Base-by-base conservation (phyloP, 139 green algal species). In the Closterium sp. region DNA sequence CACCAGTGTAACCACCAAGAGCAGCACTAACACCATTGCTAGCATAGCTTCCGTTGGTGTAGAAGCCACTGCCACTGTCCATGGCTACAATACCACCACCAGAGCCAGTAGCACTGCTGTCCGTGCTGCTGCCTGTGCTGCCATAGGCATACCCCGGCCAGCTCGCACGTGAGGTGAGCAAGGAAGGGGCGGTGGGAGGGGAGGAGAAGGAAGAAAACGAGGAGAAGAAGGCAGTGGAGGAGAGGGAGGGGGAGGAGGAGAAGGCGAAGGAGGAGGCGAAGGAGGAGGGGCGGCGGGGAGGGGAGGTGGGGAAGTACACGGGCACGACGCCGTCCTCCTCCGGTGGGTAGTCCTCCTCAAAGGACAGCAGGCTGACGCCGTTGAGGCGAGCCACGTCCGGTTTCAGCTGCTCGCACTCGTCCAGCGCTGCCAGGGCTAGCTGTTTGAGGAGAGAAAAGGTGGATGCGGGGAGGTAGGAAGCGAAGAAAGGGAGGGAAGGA, bases 381-480 rank as follows among this genome's bases (percentile, higher is more conserved):
- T 33, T 86, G 83, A 86, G 83, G 83, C 83, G 83, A 19, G n/a
- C 83, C 25, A 92, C 89, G 7, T 16, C 33, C 33, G 89, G 89
- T 28, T 92, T 92, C 84, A 92, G 25, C 89, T 91, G 21, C 89
- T 92, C 89, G 34, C 90, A 28, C 34, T 92, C 89, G 85, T 91
- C 89, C 33, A 92, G 89, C 23, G 85, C 89, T 32, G 0, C 69
- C 33, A 92, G 84, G 34, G 69, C 32, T 64, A 33, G 87, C 87
- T 90, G 87, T 33, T 31, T 21, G 86, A 16, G 33, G 33, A 69
- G 33, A 23, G 21, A 87, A 87, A n/a, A n/a, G n/a, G n/a, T n/a
- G 28, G 76, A 28, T 28, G 43, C 12, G 43, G 43, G 43, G 43
- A 69, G 43, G 23, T 25, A 12, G 38, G 3, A 66, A 66, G 4